Percentiles rank a stretch among this genome's conserved stretches.
phyloP scores from a whole-genome alignment of 495 filamentous ascomycete species.

The Paragyromitra xinjiangensis region DNA sequence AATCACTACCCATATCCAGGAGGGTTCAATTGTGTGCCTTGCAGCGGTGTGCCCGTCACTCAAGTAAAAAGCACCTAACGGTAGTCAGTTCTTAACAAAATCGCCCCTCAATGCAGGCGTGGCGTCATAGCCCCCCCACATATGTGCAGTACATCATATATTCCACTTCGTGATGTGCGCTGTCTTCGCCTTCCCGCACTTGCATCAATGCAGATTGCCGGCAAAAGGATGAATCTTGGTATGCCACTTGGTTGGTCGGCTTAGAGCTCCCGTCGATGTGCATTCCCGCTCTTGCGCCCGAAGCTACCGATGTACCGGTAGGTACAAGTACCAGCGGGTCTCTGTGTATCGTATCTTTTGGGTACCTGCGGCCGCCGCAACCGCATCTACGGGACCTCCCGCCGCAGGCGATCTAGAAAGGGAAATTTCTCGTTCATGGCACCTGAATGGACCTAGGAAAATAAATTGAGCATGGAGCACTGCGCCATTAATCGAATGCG shows the following conservation, averaged over 20 bases:
- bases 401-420: conserved; percentile 45
- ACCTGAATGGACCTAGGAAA: conserved; percentile 29
- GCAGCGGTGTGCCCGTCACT: neutral
- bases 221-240: conserved; percentile 47
- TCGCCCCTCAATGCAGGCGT: conserved; percentile 39
- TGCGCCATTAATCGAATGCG: conserved; percentile 16
- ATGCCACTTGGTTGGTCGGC: conserved; percentile 44
- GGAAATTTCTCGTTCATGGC: conserved; percentile 19
- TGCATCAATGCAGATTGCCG: conserved; percentile 52
- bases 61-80: conserved; percentile 9
- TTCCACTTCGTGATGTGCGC: conserved; percentile 44
- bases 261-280: conserved; percentile 36
- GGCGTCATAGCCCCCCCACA: conserved; percentile 46
- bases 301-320: conserved; percentile 46
- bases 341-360: conserved; percentile 31
- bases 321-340: conserved; percentile 32
- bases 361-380: conserved; percentile 41
- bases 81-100: conserved; percentile 28
- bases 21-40: conserved; percentile 15
- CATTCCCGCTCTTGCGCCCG: conserved; percentile 48
- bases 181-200: conserved; percentile 52
- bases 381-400: conserved; percentile 48
- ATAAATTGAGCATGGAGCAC: conserved; percentile 16
- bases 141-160: conserved; percentile 50
- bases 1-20: conserved; percentile 3